Base-by-base conservation (phyloP, 2,329 filamentous ascomycete species). In the Aureobasidium zeae region DNA sequence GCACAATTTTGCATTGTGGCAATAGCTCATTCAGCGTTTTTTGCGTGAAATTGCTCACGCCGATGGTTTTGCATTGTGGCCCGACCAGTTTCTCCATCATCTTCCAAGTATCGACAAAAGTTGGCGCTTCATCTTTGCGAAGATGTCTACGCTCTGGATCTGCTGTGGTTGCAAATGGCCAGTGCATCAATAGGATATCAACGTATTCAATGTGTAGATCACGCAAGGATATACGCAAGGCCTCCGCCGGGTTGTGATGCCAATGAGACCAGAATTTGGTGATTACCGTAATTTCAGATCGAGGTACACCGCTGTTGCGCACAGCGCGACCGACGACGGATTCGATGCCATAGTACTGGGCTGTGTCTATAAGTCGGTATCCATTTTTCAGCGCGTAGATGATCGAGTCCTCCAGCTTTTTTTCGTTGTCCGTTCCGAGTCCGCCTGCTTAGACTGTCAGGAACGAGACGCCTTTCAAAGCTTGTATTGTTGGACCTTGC, bases 161-260 rank as follows among this genome's bases (percentile, higher is more conserved):
- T 31, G 38, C 11, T 8, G 16, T 31, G 10, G 17, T 15, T 15
- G 51, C 50, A 12, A 48, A 42, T 6, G 55, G 68, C 12, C 68
- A 68, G 41, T 70, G 65, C 2, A 69, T 62, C 7, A 68, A 56
- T 41, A 64, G 66, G 33, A 65, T 57, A 45, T 68, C 64, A 11
- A 67, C 56, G 45, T 63, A 64, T 4, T 67, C 59, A 5, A 71
- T 26, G 7, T 44, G 10, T 8, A 44, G 29, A 11, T 44, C 39
- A 4, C 26, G 17, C 12, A 44, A 26, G 3, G 39, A 44, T 31
- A 17, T n/a, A 19, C 31, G 26, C 11, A 44, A 33, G 7, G 39
- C 39, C 17, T 19, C 30, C 11, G 16, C 30, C 8, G 30, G 29
- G 25, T 34, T 20, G 10, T 44, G 29, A 16, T 20, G 29, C 29